phyloP scores from a whole-genome alignment of 2,329 filamentous ascomycete genomes.

The Echinosphaeria canescens region DNA sequence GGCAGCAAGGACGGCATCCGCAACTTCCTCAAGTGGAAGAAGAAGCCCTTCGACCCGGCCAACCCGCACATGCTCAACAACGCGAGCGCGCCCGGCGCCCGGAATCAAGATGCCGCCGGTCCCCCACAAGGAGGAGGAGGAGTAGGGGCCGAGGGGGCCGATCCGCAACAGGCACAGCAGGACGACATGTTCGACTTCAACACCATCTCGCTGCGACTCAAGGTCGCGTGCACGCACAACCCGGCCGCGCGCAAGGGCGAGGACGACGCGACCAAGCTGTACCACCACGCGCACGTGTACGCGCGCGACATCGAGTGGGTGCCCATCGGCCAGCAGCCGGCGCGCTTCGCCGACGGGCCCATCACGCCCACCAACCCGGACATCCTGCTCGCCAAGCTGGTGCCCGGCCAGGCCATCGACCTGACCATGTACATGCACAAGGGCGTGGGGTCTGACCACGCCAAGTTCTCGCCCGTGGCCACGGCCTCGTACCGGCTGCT shows the following conservation, averaged over 20 bases:
- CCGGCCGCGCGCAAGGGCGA: conserved; percentile 47
- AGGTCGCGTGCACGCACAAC: conserved; percentile 65
- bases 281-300: conserved; percentile 69
- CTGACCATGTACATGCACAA: conserved; percentile 88
- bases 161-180: no score
- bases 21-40: conserved; percentile 64
- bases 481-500: conserved; percentile 85
- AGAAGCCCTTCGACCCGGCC: conserved; percentile 42
- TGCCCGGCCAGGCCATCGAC: conserved; percentile 72
- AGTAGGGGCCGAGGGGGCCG: no score
- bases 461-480: conserved; percentile 92
- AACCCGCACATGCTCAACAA: no score
- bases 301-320: conserved; percentile 57
- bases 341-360: conserved; percentile 43
- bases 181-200: conserved; percentile 58
- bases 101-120: no score
- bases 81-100: conserved; percentile 17
- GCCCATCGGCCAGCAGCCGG: conserved; percentile 49
- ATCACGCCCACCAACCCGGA: conserved; percentile 73
- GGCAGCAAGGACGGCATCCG: conserved; percentile 55
- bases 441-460: conserved; percentile 81
- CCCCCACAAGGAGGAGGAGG: no score
- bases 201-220: conserved; percentile 59
- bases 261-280: conserved; percentile 65
- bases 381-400: conserved; percentile 83